These are phyloP conservation scores for Solanum sparsipilum DNA, from an alignment of 257 asterid species.

Conservation along the genomic window DNA sequence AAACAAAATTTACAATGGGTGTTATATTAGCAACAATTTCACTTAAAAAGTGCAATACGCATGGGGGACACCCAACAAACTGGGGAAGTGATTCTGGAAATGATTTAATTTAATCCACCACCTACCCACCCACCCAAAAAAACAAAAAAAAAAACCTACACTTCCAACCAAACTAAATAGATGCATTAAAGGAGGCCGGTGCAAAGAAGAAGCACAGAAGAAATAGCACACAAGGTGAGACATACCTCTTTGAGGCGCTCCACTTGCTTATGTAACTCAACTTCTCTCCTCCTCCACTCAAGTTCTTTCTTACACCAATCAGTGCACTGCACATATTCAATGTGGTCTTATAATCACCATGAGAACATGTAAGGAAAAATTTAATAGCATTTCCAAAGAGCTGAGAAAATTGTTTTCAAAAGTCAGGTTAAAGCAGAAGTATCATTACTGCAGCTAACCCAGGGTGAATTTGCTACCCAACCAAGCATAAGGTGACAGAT, in stretches of 20 bases:
- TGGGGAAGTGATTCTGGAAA: background rate
- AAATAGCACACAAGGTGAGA: background rate
- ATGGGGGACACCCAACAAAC: background rate
- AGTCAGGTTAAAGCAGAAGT: background rate
- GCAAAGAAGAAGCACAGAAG: background rate
- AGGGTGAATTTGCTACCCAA: background rate
- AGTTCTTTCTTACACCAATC: slow-evolving; percentile 52
- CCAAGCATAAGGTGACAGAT: background rate
- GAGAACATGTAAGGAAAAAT: background rate
- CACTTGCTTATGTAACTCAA: slow-evolving; percentile 41
- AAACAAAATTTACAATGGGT: background rate
- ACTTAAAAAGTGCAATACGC: background rate
- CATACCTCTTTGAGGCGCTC: slow-evolving; percentile 42
- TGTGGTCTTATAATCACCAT: background rate
- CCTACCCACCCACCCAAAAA: background rate
- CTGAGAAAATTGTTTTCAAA: background rate
- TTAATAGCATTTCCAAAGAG: background rate
- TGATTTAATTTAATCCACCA: background rate
- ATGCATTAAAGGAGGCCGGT: background rate
- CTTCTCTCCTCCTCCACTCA: slow-evolving; percentile 63
- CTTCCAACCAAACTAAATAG: background rate
- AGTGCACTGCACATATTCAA: slow-evolving; percentile 25
- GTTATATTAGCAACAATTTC: background rate
- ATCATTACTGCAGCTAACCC: background rate
- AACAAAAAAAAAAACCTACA: background rate